These are phyloP conservation scores for Leishmania major DNA, from an alignment of 208 protist species.

Conservation along the genomic window DNA sequence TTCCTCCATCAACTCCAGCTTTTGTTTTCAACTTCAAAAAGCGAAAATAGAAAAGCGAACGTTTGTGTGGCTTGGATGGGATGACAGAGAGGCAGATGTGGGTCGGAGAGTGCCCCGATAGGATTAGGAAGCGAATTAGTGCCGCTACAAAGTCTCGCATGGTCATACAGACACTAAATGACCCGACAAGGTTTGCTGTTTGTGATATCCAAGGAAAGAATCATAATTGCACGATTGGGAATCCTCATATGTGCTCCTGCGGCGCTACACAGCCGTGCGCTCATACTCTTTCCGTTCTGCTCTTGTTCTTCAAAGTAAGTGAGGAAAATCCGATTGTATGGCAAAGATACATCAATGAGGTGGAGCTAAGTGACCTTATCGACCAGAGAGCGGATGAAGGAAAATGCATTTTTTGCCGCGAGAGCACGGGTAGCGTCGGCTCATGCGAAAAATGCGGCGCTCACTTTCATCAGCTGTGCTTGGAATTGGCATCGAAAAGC, in stretches of 20 bases:
- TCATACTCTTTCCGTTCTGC: conserved; percentile 70
- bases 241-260: conserved; percentile 71
- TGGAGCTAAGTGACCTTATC: conserved; percentile 61
- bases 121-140: conserved; percentile 11
- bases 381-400: background rate
- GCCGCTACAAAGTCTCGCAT: background rate
- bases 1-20: background rate
- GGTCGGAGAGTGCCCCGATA: conserved; percentile 20
- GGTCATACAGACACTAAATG: conserved; percentile 9
- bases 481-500: conserved; percentile 9
- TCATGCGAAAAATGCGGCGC: conserved; percentile 19
- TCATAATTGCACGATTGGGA: conserved; percentile 51
- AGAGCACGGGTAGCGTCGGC: background rate
- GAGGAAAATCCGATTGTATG: conserved; percentile 57
- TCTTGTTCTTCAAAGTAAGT: conserved; percentile 43
- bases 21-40: background rate
- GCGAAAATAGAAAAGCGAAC: background rate
- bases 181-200: conserved; percentile 51
- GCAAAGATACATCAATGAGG: conserved; percentile 63
- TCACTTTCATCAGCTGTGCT: conserved; percentile 36
- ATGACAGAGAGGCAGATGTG: background rate
- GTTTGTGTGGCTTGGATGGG: background rate
- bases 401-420: conserved; percentile 40
- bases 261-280: conserved; percentile 51
- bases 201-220: conserved; percentile 24